Evolutionary conservation across 768 basidiomycete species (phyloP), one percentile per base, ranked within the genome.

Genomic region (Termitomyces sp.): DNA sequence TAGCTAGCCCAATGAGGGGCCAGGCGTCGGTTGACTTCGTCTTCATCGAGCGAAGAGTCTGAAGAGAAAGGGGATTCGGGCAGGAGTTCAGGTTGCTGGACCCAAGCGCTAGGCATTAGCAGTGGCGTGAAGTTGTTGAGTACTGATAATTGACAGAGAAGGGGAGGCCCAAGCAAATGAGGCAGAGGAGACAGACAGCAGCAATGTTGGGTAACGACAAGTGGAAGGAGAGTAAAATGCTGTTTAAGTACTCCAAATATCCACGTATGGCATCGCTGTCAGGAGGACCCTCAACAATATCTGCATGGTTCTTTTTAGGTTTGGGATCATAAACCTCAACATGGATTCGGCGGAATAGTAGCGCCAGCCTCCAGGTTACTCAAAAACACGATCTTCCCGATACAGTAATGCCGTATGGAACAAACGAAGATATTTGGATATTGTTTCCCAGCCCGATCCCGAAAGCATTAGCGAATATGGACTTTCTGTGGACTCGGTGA

Each of bases 1-100:
- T 88, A 87, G 54, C 73, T 74, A 38, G 76, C 74, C 89, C 89
- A 91, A 64, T 79, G 74, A 3, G 88, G 89, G 20, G 73, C 73
- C 40, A 87, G 60, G 51, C 89, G 86, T 20, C 68, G 65, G 65
- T 91, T 89, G 56, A 79, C 71, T 58, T 84, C 79, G 56, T 88
- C 86, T 55, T 83, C 79, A 61, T 82, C 81, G 53, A 81, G 62
- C 13, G 84, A 84, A 14, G 80, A 81, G 40, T 73, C 70, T 4
- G 83, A 82, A 18, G 79, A 80, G 2, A 76, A 70, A 10, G 79
- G 72, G 36, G 79, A 78, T 14, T 73, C 72, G 1, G 77, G 73
- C 54, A 63, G 57, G 38, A 56, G 49, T 28, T 70, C 69, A 53
- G 52, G 59, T 52, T 71, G 68, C 33, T 65, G 61, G 50, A 67